Evolutionary conservation across 177 flowering plant species (phyloP), one percentile per base, ranked within the genome.

Genomic region (Vitis hybrid): DNA sequence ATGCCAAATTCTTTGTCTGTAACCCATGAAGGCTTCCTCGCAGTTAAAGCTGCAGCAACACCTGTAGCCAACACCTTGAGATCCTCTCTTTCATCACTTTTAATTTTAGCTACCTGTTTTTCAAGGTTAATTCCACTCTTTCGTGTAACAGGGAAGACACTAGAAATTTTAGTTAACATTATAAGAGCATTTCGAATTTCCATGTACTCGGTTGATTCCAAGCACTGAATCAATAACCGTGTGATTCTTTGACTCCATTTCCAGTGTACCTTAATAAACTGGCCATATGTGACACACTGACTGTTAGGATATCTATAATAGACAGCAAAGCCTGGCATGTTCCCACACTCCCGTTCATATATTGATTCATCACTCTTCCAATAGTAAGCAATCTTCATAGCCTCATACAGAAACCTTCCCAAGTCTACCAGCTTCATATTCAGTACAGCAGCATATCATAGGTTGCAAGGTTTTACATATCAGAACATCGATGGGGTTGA

Each of bases 281-380:
- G 99, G 66, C 91, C 81, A 78, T 79, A 96, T 13, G 97, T 86
- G 64, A 96, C 98, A 31, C 99, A 90, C 78, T 94, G 97, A 76
- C 97, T 88, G 75, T 94, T 94, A 18, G 99, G 99, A 71, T 82
- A 89, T 86, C 98, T 84, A 70, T 96, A 96, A 68, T 96, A 96
- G 62, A 96, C 98, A 73, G 99, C 98, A 84, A 96, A 96, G 10
- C 99, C 99, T 8, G 99, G 99, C 98, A 90, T 96, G 81, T 96
- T 96, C 66, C 99, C 95, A 80, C 99, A 96, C 74, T 96, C 98
- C 15, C 94, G 90, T 80, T 93, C 98, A 86, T 96, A 96, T 65
- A 90, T 76, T 15, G 95, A 87, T 78, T 93, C 99, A 81, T 89
- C 97, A 81, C 94, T 96, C 99, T 96, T 19, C 19, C 19, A 19